Evolutionary conservation across 257 asterid species (phyloP).

Genomic region (Salvia rosmarinus): DNA sequence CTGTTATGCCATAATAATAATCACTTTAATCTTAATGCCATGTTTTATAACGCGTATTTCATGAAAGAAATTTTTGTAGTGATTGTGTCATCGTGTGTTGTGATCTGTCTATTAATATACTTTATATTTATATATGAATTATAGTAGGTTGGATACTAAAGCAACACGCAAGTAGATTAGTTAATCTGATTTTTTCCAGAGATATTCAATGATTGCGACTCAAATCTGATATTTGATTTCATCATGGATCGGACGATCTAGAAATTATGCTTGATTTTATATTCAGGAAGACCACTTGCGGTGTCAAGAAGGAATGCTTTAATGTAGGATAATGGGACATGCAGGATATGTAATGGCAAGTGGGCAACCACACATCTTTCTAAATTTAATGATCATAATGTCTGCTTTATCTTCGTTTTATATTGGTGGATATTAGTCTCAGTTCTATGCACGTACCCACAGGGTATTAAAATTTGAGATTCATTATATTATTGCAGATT

Average conservation of each 20-base stretch:
- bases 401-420: neutral
- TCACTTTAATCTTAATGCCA: too few relatives aligned
- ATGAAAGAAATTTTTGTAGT: too few relatives aligned
- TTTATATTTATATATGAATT: neutral
- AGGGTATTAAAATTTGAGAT: too few relatives aligned
- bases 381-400: neutral
- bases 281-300: constrained; percentile 18
- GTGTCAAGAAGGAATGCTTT: neutral
- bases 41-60: too few relatives aligned
- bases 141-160: too few relatives aligned
- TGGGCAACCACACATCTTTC: neutral
- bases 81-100: neutral
- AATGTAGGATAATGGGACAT: constrained; percentile 12
- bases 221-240: too few relatives aligned
- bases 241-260: constrained; percentile 1
- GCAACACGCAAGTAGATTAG: too few relatives aligned
- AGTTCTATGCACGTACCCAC: neutral
- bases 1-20: too few relatives aligned
- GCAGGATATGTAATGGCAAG: constrained; percentile 6
- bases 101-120: neutral
- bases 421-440: neutral
- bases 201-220: neutral
- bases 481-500: too few relatives aligned
- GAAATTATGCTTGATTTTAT: neutral
- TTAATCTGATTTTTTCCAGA: too few relatives aligned